Base-by-base conservation (phyloP, 2,329 filamentous ascomycete genomes). In the Ophiostoma pallidulum region DNA sequence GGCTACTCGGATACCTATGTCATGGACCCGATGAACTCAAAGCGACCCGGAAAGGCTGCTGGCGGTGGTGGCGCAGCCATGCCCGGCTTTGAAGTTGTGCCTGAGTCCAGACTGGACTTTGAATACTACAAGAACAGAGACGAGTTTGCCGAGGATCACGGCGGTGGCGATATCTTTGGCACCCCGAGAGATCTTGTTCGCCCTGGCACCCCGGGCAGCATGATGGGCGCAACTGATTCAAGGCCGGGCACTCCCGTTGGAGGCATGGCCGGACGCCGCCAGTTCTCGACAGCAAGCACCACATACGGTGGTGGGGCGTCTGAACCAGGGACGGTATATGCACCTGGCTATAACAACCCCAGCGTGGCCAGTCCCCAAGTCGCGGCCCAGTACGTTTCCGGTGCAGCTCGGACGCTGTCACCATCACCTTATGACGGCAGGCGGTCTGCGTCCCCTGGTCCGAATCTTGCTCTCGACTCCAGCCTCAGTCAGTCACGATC, bases 71-170 rank as follows among this genome's bases (percentile, higher is more conserved):
- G 35, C 9, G 36, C 29, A 6, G 39, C 46, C 0, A 55, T 84
- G 5, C 80, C 83, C 0, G 87, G 88, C 0, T 96, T 96, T 63
- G 91, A 97, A 64, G 80, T 94, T 49, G 90, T 97, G 0, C 81
- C 86, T 0, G 91, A 97, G 58, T 77, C 77, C 47, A 80, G 88
- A 41, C 82, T 95, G 64, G 89, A 95, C 62, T 95, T 94, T 61
- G 82, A 88, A 51, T 91, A 88, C 66, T 97, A 82, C 73, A 96
- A 94, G 66, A 84, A 95, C 63, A 76, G 88, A 1, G 77, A 86
- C 2, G 91, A 96, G 56, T 96, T 97, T 65, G 80, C 81, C 2
- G 83, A 89, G 10, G 86, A 92, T 47, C 84, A 89, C 55, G 88
- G 88, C n/a, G 89, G 85, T 5, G 85, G 84, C 19, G 76, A 78